A percentile compares a stretch with the other conserved stretches of the same genome.
phyloP scores from a whole-genome alignment of 2,329 filamentous ascomycete genomes.

The Arthrobotrys sphaeroides region DNA sequence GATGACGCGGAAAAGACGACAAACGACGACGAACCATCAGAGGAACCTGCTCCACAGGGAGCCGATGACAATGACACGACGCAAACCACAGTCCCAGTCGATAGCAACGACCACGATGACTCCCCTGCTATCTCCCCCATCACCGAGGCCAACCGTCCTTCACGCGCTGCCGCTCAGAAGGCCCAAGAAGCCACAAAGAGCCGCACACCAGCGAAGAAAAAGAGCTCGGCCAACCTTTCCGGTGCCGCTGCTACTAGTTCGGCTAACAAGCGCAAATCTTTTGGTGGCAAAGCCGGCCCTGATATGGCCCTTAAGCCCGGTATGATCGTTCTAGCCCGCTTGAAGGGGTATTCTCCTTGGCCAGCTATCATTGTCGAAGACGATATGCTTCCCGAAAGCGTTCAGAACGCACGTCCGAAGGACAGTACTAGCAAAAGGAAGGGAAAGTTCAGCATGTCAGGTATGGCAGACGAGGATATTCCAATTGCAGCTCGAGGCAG shows the following conservation, averaged over 20 bases:
- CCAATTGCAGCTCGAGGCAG: slow-evolving; percentile 48
- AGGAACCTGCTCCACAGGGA: slow-evolving; percentile 45
- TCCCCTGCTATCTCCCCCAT: background rate
- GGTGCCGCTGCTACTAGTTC: slow-evolving; percentile 53
- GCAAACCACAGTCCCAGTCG: slow-evolving; percentile 33
- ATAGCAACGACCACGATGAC: background rate
- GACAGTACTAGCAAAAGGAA: slow-evolving; percentile 55
- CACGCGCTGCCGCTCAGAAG: slow-evolving; percentile 47
- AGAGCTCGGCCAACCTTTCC: slow-evolving; percentile 57
- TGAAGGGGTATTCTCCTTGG: slow-evolving; percentile 96
- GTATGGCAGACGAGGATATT: slow-evolving; percentile 39
- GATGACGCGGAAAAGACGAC: slow-evolving; percentile 42
- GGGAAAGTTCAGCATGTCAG: slow-evolving; percentile 51
- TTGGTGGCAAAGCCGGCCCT: slow-evolving; percentile 50
- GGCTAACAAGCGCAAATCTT: slow-evolving; percentile 60
- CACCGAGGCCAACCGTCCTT: slow-evolving; percentile 41
- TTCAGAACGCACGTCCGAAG: slow-evolving; percentile 75
- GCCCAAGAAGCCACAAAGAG: slow-evolving; percentile 47
- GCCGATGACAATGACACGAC: slow-evolving; percentile 37
- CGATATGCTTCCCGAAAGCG: slow-evolving; percentile 83
- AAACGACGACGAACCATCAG: slow-evolving; percentile 15
- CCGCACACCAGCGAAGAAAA: slow-evolving; percentile 55
- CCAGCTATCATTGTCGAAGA: slow-evolving; percentile 94
- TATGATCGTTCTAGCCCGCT: slow-evolving; percentile 88
- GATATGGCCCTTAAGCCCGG: slow-evolving; percentile 82